Evolutionary conservation across 2,329 filamentous ascomycete genomes (phyloP).

Genomic region (Arthrobotrys pseudoclavata): DNA sequence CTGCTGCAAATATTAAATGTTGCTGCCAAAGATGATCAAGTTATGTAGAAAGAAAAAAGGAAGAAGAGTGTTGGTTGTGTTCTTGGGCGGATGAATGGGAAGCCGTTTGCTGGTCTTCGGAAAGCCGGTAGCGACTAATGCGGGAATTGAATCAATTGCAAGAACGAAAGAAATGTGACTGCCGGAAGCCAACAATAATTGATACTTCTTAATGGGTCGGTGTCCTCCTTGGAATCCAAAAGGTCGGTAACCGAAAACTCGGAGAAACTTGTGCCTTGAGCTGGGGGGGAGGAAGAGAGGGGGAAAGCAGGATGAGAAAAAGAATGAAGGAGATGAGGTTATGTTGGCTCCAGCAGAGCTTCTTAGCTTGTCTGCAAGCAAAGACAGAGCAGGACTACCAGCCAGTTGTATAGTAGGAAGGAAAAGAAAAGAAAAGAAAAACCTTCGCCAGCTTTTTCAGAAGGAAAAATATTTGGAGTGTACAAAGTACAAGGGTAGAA

Average conservation of each 20-base stretch:
- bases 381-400: slow-evolving; percentile 24
- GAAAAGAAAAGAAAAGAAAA: slow-evolving; percentile 28
- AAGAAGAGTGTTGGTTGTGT: not conserved
- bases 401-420: not conserved
- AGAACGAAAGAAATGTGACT: slow-evolving; percentile 52
- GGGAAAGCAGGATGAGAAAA: slow-evolving; percentile 25
- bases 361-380: slow-evolving; percentile 41
- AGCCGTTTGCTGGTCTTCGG: slow-evolving; percentile 48
- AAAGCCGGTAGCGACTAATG: slow-evolving; percentile 53
- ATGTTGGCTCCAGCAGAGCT: slow-evolving; percentile 49
- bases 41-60: not conserved
- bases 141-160: slow-evolving; percentile 52
- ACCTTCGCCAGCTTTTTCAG: slow-evolving; percentile 34
- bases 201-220: not conserved
- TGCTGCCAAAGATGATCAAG: slow-evolving; percentile 24
- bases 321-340: slow-evolving; percentile 55
- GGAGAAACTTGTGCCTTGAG: slow-evolving; percentile 9
- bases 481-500: slow-evolving; percentile 56
- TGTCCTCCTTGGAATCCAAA: slow-evolving; percentile 23
- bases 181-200: slow-evolving; percentile 48
- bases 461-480: slow-evolving; percentile 48
- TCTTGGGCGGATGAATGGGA: slow-evolving; percentile 47
- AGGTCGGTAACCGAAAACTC: slow-evolving; percentile 26
- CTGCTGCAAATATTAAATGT: slow-evolving; percentile 2
- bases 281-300: slow-evolving; percentile 33